Conservation (phyloP, 257 asterid genomes). For the Parsonsia alboflavescens region DNA sequence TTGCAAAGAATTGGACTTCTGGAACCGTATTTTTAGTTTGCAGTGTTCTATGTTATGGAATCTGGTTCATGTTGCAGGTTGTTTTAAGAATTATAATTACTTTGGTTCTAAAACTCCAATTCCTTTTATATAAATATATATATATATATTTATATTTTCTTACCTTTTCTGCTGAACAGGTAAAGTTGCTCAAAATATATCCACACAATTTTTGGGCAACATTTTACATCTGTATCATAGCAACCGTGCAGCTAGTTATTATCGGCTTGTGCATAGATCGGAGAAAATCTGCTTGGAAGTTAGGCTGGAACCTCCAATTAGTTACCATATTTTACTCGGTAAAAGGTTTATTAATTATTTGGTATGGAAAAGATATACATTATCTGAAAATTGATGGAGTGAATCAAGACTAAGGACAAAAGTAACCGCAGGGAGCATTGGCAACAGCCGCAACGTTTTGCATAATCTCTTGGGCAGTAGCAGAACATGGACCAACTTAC, state of each 20-base stretch:
- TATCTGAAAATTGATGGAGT: neutral
- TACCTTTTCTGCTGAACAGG: slow-evolving; percentile 22
- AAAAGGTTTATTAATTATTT: neutral
- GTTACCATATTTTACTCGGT: slow-evolving; percentile 58
- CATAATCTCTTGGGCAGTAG: slow-evolving; percentile 42
- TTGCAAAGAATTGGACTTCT: slow-evolving; percentile 26
- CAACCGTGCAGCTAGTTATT: slow-evolving; percentile 33
- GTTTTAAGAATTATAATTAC: too few species aligned
- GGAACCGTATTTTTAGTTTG: slow-evolving; percentile 48
- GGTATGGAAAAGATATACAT: neutral
- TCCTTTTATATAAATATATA: too few species aligned
- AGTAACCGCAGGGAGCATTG: slow-evolving; percentile 39
- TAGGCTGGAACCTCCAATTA: slow-evolving; percentile 51
- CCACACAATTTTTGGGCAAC: slow-evolving; percentile 49
- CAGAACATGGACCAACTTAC: slow-evolving; percentile 56
- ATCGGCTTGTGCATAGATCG: slow-evolving; percentile 45
- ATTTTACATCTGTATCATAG: slow-evolving; percentile 32
- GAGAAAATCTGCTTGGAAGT: slow-evolving; percentile 34
- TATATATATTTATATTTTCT: too few species aligned
- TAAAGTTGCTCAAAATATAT: slow-evolving; percentile 36
- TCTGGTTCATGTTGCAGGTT: slow-evolving; percentile 67
- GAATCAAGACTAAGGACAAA: neutral
- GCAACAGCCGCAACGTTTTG: slow-evolving; percentile 50
- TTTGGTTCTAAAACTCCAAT: neutral
- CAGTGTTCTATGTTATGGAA: slow-evolving; percentile 40